Evolutionary conservation across 2,329 filamentous ascomycete species (phyloP).

Genomic region (Aspergillus alliaceus): DNA sequence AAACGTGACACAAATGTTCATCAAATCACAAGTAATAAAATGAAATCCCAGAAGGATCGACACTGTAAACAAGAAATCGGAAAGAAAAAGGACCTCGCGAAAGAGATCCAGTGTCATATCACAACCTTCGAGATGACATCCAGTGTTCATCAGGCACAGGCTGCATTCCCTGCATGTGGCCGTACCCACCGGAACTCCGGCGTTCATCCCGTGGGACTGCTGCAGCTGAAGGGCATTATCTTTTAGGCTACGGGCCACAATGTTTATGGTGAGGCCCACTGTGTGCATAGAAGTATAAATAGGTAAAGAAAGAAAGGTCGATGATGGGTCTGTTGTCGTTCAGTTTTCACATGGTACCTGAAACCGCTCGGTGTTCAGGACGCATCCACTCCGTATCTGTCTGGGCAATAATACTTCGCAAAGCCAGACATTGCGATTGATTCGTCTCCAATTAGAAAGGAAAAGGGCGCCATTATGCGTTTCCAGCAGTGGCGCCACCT

Average conservation of each 20-base stretch:
- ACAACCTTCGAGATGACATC: slow-evolving; percentile 10
- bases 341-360: not conserved
- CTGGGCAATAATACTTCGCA: not conserved
- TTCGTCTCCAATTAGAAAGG: not conserved
- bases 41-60: slow-evolving; percentile 8
- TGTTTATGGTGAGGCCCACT: slow-evolving; percentile 6
- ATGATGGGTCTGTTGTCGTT: not conserved
- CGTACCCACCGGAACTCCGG: slow-evolving; percentile 19
- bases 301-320: slow-evolving; percentile 6
- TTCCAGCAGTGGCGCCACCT: slow-evolving; percentile 34
- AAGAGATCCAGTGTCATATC: slow-evolving; percentile 11
- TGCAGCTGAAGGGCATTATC: slow-evolving; percentile 18
- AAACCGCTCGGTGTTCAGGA: not conserved
- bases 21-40: slow-evolving; percentile 21
- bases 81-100: slow-evolving; percentile 1
- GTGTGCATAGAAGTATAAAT: slow-evolving; percentile 9
- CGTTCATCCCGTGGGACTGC: slow-evolving; percentile 3
- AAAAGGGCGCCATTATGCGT: slow-evolving; percentile 24
- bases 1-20: slow-evolving; percentile 23
- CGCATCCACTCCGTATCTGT: not conserved
- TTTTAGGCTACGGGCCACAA: slow-evolving; percentile 10
- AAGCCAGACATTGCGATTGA: not conserved
- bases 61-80: slow-evolving; percentile 10
- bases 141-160: slow-evolving; percentile 21
- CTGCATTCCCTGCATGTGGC: slow-evolving; percentile 39